Base-by-base conservation (phyloP, 148 eudicot species). In the Vaccinium darrowii region DNA sequence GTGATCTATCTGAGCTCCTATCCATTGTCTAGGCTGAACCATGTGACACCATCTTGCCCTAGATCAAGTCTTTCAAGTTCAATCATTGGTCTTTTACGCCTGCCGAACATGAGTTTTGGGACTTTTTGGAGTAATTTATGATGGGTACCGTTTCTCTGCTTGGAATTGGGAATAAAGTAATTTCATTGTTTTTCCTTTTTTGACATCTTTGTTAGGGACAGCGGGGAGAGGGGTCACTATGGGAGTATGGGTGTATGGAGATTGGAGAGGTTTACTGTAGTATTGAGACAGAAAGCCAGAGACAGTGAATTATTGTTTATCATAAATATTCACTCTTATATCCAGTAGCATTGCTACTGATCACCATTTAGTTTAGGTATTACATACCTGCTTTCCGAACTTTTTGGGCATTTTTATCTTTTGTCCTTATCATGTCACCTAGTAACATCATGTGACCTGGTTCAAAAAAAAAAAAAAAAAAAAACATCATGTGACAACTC, bases 11-110 rank as follows among this genome's bases (percentile, higher is more conserved):
- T 39, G 76, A 12, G 56, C 74, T 52, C 23, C 49, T 14, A 52
- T 25, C 79, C 33, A 73, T 83, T 6, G 53, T 36, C 27, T 54
- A 12, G 30, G 52, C 67, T 7, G 33, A 71, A 33, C 19, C 67
- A 72, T 73, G 53, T 83, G 84, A 72, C 52, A 30, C 69, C 84
- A 73, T 83, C 67, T 73, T 52, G 30, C 49, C 65, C 52, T 21
- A 60, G 74, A 71, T 43, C 62, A 4, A n/a, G 62, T 60, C 21
- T 21, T 81, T 23, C 25, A 23, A 21, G 18, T 63, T 62, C 23
- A 58, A 60, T 58, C 30, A 21, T 43, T 13, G 71, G 71, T 62
- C 74, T n/a, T 63, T 30, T 14, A 71, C 10, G 76, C 18, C 16
- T 30, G 65, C 11, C 65, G 3, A 82, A 82, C 51, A 18, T 71